Evolutionary conservation across 345 rosid species (phyloP).

Genomic region (Camelina neglecta): DNA sequence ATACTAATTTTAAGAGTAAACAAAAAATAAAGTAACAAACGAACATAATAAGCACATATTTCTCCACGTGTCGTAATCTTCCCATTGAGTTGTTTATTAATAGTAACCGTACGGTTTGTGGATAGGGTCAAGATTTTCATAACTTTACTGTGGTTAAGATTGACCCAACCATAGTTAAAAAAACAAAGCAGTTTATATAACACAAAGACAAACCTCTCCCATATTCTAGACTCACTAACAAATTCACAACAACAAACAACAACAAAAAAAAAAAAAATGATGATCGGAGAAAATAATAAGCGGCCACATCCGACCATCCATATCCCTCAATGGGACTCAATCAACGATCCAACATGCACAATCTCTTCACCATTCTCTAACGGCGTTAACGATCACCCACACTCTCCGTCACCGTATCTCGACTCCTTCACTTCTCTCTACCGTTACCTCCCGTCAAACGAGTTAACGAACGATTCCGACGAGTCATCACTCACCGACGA

Average conservation of each 20-base stretch:
- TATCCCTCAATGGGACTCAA: slow-evolving; percentile 62
- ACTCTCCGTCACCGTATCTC: slow-evolving; percentile 43
- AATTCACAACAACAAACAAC: too few species aligned
- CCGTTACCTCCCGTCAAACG: slow-evolving; percentile 77
- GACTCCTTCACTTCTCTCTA: slow-evolving; percentile 60
- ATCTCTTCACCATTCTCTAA: slow-evolving; percentile 46
- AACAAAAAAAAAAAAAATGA: slow-evolving; percentile 40
- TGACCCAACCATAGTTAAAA: slow-evolving; percentile 50
- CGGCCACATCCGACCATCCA: slow-evolving; percentile 58
- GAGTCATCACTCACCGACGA: slow-evolving; percentile 55
- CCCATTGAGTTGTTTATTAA: slow-evolving; percentile 12
- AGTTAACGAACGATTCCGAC: slow-evolving; percentile 50
- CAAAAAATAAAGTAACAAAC: too few species aligned
- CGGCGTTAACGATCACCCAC: slow-evolving; percentile 42
- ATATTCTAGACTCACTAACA: neutral
- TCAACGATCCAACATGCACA: slow-evolving; percentile 47
- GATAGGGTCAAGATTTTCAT: slow-evolving; percentile 42
- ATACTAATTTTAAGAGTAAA: too few species aligned
- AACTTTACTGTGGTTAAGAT: slow-evolving; percentile 50
- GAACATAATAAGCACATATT: too few species aligned
- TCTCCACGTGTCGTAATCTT: neutral
- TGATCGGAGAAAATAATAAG: slow-evolving; percentile 55
- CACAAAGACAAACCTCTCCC: neutral
- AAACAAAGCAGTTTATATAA: slow-evolving; percentile 50
- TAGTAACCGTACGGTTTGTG: slow-evolving; percentile 39